Evolutionary conservation across 2,329 filamentous ascomycete species (phyloP), one percentile per base, ranked within the genome.

Genomic region (Aspergillus ustus): DNA sequence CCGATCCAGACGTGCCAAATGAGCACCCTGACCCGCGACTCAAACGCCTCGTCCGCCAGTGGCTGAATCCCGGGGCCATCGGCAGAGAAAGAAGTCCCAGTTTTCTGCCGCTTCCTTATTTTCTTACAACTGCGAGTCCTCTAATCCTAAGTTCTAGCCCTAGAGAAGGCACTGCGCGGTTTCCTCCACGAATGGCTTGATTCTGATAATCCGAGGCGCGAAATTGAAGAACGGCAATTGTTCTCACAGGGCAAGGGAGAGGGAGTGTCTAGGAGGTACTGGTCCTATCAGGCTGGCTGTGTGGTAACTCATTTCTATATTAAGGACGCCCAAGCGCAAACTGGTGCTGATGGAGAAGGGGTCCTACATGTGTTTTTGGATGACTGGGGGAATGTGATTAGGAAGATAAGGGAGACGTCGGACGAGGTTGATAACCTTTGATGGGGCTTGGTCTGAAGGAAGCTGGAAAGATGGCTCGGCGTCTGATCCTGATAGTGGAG

Each of bases 331-430:
- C 43, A 52, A 25, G 40, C 50, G 2, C 49, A 45, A 25, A 25
- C 25, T 25, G 6, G 40, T 15, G 7, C 31, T 25, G 40, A 46
- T 20, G 28, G 40, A 2, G 28, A 20, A 3, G 57, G 51, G 50
- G 25, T 53, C 7, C 29, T 59, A 43, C 50, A 54, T 46, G 28
- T 53, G 43, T 59, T 59, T 43, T 7, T 53, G 50, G 50, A 59
- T 49, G 57, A 58, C 19, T 49, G 25, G 31, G 57, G 57, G 25
- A 52, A 54, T 43, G 43, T 59, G 2, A 50, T 59, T 11, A 48
- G 43, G 48, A 25, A 25, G 25, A 5, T 50, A 53, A 31, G 7
- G 15, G 40, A 37, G 49, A 17, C n/a, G 25, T 6, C 25, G n/a
- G 20, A n/a, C 17, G 25, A 20, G 5, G 40, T 46, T 6, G 49